Base-by-base conservation (phyloP, 192 early-diverging fungal species). In the Linderina pennispora region DNA sequence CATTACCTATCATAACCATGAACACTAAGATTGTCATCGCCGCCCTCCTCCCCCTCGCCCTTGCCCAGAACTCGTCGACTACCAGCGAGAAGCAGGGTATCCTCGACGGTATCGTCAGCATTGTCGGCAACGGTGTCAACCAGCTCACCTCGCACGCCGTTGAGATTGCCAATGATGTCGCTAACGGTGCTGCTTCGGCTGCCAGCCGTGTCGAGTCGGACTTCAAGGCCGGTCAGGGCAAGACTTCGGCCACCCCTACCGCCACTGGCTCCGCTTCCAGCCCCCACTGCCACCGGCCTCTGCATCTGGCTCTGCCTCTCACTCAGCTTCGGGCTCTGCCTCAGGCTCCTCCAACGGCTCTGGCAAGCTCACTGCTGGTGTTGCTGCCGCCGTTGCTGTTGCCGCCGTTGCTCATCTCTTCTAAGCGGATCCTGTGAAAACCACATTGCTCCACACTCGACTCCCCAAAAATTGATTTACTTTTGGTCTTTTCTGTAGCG, bases 161-260 rank as follows among this genome's bases (percentile, higher is more conserved):
- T 13, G 40, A 37, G 20, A 3, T 47, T 15, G 22, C 19, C 39
- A 38, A 41, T 14, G 7, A 55, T 3, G 39, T 36, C 14, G 56
- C 53, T 2, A n/a, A 44, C 19, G 33, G 19, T 23, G 46, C 25
- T 3, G 46, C 28, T 6, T 35, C 36, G 13, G 43, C 14, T 16
- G 31, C 21, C 20, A 55, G 58, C 58, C 65, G 65, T 18, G 23
- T 57, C 15, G 19, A 51, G 53, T 57, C 53, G 1, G 65, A 68
- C 65, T 68, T 68, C 43, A 48, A 48, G 28, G 58, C 53, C 7
- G 65, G 65, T 23, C 48, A 46, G 8, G 40, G n/a, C 44, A 22
- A 26, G 4, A 23, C 28, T 31, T 11, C 28, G 5, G 28, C 28
- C 28, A 31, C 28, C 28, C 11, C 28, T 31, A 11, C 28, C 11